A percentile compares a stretch with the other conserved stretches of the same genome.
These are phyloP conservation scores for Hericium coralloides DNA, from an alignment of 768 basidiomycete genomes.

Conservation along the genomic window DNA sequence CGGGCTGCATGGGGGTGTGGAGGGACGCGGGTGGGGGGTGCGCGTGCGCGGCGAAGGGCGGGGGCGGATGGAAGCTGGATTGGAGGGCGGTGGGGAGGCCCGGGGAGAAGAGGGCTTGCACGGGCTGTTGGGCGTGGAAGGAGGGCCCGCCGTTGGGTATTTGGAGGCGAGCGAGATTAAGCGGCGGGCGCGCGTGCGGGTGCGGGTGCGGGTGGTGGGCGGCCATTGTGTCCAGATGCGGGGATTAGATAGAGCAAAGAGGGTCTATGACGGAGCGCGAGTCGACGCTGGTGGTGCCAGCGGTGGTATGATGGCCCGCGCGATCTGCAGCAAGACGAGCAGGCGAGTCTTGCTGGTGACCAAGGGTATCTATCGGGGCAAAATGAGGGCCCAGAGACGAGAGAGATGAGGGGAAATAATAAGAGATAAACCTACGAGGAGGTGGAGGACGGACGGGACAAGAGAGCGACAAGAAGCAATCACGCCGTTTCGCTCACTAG, in stretches of 20 bases:
- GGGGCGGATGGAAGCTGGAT: conserved; percentile 39
- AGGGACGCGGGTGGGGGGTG: conserved; percentile 23
- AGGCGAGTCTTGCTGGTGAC: no score
- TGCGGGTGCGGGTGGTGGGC: conserved; percentile 21
- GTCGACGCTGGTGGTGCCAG: no score
- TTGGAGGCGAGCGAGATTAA: conserved; percentile 40
- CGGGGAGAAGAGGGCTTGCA: conserved; percentile 53
- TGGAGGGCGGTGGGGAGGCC: conserved; percentile 52
- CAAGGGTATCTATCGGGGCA: no score
- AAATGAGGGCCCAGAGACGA: no score
- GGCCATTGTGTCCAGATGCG: neutral
- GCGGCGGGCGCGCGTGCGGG: conserved; percentile 26
- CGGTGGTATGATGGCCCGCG: no score
- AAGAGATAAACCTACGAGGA: no score
- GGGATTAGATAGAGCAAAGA: neutral
- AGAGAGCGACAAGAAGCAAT: no score
- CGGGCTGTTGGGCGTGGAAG: conserved; percentile 48
- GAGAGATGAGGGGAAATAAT: no score
- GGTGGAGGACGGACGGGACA: no score
- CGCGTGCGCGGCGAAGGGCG: conserved; percentile 35
- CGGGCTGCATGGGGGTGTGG: conserved; percentile 70
- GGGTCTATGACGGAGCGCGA: no score
- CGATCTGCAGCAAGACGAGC: no score
- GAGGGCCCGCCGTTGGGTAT: conserved; percentile 28
- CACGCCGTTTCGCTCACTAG: no score